Evolutionary conservation across 306 rosid genomes (phyloP), one percentile per base, ranked within the genome.

Genomic region (Luffa acutangula): DNA sequence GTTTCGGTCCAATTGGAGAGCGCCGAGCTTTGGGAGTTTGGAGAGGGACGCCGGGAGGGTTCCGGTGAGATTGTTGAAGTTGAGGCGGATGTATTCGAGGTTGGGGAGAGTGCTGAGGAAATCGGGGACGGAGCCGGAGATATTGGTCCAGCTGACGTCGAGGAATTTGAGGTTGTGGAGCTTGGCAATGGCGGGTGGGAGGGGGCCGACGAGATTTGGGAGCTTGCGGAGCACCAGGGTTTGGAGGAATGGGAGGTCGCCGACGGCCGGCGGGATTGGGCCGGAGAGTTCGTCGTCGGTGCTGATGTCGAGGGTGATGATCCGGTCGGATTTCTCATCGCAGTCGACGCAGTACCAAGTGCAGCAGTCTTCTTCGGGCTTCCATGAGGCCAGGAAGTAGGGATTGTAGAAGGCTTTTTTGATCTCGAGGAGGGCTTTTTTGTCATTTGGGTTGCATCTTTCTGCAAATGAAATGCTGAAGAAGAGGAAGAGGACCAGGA

Each of bases 351-450:
- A 20, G 78, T 90, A 83, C 98, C 98, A 93, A 4, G 70, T 15
- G 49, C 98, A 91, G 62, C 98, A 90, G 63, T 90, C 98, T 0
- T 65, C 77, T 59, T 84, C 25, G 17, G 96, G 82, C 1, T 90
- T 51, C 97, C 93, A 91, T 0, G 98, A 90, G 81, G 89, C 52
- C 4, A 91, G 79, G 7, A 82, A 14, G 80, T 91, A 88, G 4
- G 97, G 97, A 73, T 93, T 77, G 83, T 88, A 83, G 75, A 93
- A 86, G 76, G 88, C 89, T 18, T 84, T 69, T 76, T 89, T 91
- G 77, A 93, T 87, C 75, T 81, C 80, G 57, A 93, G 92, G 2
- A 93, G 89, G 17, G 78, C 97, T 4, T 87, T 87, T 39, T 91
- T 89, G 90, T 93, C 98, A 0, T 80, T 13, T 0, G 90, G 92